A percentile compares a stretch with the other conserved stretches of the same genome.
Conservation (phyloP, 306 rosid species). For the Coriaria nepalensis region DNA sequence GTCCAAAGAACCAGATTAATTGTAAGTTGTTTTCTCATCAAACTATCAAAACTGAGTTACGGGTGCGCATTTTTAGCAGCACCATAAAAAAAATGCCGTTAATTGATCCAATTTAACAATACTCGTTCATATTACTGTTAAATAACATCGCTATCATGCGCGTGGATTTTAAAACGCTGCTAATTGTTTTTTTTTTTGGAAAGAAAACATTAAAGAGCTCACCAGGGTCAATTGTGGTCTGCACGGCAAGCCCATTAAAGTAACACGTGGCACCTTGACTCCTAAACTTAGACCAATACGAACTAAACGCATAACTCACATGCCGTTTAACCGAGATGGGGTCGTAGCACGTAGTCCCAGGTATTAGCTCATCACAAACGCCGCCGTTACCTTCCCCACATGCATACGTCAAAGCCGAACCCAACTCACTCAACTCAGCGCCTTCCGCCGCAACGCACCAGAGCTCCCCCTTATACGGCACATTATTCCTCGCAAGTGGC, state of each 20-base stretch:
- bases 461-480: conserved; percentile 20
- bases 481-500: conserved; percentile 20
- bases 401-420: conserved; percentile 12
- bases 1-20: not conserved
- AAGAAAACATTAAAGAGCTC: conserved; percentile 5
- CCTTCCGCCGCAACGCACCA: conserved; percentile 39
- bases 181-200: not conserved
- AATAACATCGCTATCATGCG: conserved; percentile 24
- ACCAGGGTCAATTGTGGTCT: conserved; percentile 35
- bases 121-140: not conserved
- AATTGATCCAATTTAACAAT: no score
- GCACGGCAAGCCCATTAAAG: conserved; percentile 39
- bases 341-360: conserved; percentile 30
- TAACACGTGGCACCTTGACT: conserved; percentile 30
- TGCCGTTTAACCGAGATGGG: conserved; percentile 24
- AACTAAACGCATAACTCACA: conserved; percentile 43
- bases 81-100: no score
- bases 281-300: conserved; percentile 33
- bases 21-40: not conserved
- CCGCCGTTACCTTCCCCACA: conserved; percentile 23
- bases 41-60: no score
- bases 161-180: not conserved
- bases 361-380: conserved; percentile 32
- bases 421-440: conserved; percentile 16
- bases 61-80: no score